These are phyloP conservation scores for Termitomyces bulborhizus DNA, from an alignment of 768 basidiomycete species.

Conservation along the genomic window DNA sequence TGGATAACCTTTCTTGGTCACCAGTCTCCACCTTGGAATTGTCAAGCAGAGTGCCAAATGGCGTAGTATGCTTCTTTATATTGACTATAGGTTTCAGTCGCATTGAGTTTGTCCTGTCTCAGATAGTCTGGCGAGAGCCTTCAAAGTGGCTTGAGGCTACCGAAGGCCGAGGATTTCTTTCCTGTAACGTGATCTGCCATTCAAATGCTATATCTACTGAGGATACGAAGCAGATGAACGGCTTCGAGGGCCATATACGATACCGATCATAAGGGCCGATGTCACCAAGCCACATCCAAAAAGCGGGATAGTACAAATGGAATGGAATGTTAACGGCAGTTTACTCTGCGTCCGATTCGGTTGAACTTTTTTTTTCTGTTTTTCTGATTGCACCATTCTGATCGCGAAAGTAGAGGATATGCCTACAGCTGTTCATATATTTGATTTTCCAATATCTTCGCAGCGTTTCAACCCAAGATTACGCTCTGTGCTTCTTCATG, in stretches of 20 bases:
- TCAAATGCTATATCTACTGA: neutral
- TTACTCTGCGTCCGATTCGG: slow-evolving; percentile 72
- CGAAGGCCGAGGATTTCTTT: slow-evolving; percentile 79
- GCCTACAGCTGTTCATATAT: slow-evolving; percentile 63
- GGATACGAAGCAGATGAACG: slow-evolving; percentile 49
- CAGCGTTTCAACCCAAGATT: slow-evolving; percentile 55
- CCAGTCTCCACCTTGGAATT: slow-evolving; percentile 58
- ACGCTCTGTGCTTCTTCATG: slow-evolving; percentile 63
- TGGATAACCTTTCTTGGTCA: slow-evolving; percentile 75
- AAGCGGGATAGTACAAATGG: slow-evolving; percentile 63
- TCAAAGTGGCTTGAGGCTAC: slow-evolving; percentile 78
- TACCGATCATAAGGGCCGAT: slow-evolving; percentile 47
- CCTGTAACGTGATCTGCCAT: slow-evolving; percentile 45
- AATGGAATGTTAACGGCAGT: slow-evolving; percentile 77
- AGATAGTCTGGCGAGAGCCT: slow-evolving; percentile 88
- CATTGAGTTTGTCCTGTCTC: neutral
- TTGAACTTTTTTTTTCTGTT: slow-evolving; percentile 19
- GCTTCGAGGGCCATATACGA: slow-evolving; percentile 46
- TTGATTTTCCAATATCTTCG: slow-evolving; percentile 59
- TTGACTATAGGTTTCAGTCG: neutral
- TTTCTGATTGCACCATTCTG: neutral
- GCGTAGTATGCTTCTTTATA: slow-evolving; percentile 39
- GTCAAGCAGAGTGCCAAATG: slow-evolving; percentile 46
- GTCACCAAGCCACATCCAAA: slow-evolving; percentile 58
- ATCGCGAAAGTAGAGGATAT: slow-evolving; percentile 41